Base-by-base conservation (phyloP, 169 alveolate genomes). In the Plasmodium vinckei region DNA sequence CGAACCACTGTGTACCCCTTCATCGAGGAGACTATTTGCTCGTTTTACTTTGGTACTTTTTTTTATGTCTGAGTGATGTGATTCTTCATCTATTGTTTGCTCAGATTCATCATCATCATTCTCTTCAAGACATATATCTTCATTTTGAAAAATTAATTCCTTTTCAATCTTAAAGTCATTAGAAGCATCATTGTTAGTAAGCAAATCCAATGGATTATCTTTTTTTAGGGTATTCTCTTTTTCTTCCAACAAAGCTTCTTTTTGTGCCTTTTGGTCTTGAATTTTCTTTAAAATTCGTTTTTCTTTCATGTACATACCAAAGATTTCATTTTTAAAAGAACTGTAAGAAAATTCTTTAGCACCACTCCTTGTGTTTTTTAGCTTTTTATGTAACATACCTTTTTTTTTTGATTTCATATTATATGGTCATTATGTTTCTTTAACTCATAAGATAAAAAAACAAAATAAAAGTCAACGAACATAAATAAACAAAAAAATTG, bases 261-360 rank as follows among this genome's bases (percentile, higher is more conserved):
- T 13, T 15, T 56, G 17, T 51, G 13, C 12, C 17, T 21, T 23
- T 10, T 71, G 69, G 63, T 49, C 23, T 27, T 75, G 77, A 6
- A 17, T 75, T 19, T 47, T 47, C 68, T 21, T 46, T 46, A 92
- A 72, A 72, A 90, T 72, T 15, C 86, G 44, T 77, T 91, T 39
- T 77, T 92, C 87, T 49, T 67, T 67, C 25, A 53, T 72, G n/a
- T 82, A 82, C 9, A 82, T n/a, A 13, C 51, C 51, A 1, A 82
- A 84, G 17, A 82, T 82, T 54, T 82, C 82, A 61, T 67, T 27
- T 70, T 68, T 65, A 65, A 54, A 82, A 54, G 70, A 67, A 51
- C 65, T 25, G 46, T 54, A 82, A 10, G 90, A 82, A 61, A 82
- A 82, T 44, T 82, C 84, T 44, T 53, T 54, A 21, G 21, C 6